These are phyloP conservation scores for Pseudoturritis turrita DNA, from an alignment of 345 rosid species.

Conservation along the genomic window DNA sequence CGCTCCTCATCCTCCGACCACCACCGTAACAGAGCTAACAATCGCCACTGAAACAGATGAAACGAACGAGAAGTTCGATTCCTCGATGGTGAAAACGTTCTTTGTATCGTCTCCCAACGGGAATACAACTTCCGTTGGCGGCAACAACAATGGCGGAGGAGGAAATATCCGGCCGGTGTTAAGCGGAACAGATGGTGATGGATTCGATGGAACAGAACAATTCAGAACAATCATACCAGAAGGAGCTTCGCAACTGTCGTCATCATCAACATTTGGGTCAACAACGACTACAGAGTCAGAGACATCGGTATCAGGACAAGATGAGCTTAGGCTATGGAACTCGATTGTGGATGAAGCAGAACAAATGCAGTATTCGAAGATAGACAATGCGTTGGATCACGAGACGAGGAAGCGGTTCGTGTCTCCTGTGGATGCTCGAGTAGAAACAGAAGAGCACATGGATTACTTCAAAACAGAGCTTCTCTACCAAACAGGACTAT, in stretches of 20 bases:
- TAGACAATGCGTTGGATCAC: conserved; percentile 45
- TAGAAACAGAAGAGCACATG: conserved; percentile 50
- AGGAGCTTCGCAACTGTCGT: conserved; percentile 49
- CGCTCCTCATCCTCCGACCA: conserved; percentile 11
- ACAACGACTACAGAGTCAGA: conserved; percentile 39
- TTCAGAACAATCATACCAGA: conserved; percentile 48
- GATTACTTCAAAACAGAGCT: conserved; percentile 64
- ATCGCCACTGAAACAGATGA: conserved; percentile 30
- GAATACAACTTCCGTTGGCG: conserved; percentile 47
- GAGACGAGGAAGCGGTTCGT: conserved; percentile 58
- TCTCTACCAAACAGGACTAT: conserved; percentile 47
- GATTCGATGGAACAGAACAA: conserved; percentile 41
- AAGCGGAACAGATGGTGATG: conserved; percentile 80
- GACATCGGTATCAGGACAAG: conserved; percentile 48
- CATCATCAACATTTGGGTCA: conserved; percentile 34
- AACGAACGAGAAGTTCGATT: conserved; percentile 37
- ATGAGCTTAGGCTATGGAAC: conserved; percentile 63
- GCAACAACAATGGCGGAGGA: conserved; percentile 72
- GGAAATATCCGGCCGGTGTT: conserved; percentile 49
- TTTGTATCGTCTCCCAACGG: conserved; percentile 42
- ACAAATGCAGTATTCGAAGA: conserved; percentile 40
- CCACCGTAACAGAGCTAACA: conserved; percentile 25
- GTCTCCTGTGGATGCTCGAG: conserved; percentile 49
- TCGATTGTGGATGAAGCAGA: conserved; percentile 70
- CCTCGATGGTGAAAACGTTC: conserved; percentile 48